Percentiles rank a stretch among this genome's conserved stretches.
phyloP scores from a whole-genome alignment of 768 basidiomycete genomes.

The Lentinula sp. region DNA sequence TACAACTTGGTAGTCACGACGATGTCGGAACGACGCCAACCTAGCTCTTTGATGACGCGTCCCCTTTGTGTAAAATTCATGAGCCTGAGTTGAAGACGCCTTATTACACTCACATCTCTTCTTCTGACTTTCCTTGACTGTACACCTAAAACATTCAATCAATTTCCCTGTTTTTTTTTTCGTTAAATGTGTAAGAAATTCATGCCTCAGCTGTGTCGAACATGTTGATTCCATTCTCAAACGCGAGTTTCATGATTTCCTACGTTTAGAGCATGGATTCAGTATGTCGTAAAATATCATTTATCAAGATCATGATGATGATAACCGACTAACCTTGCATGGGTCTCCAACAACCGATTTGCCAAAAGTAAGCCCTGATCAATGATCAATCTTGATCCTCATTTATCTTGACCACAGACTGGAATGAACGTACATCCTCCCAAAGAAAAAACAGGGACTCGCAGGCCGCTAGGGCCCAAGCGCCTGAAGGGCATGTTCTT shows the following conservation, averaged over 20 bases:
- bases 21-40: slow-evolving; percentile 57
- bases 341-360: slow-evolving; percentile 61
- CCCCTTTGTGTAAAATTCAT: slow-evolving; percentile 33
- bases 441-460: slow-evolving; percentile 49
- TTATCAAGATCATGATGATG: neutral
- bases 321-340: slow-evolving; percentile 42
- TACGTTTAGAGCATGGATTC: slow-evolving; percentile 14
- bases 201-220: slow-evolving; percentile 59
- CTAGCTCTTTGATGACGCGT: slow-evolving; percentile 69
- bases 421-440: slow-evolving; percentile 38
- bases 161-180: neutral
- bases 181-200: neutral
- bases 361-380: slow-evolving; percentile 53
- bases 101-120: slow-evolving; percentile 50
- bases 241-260: slow-evolving; percentile 76
- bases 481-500: slow-evolving; percentile 40
- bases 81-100: neutral
- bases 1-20: slow-evolving; percentile 76
- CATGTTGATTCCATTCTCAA: slow-evolving; percentile 74
- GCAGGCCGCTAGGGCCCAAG: slow-evolving; percentile 42
- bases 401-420: neutral
- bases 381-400: neutral
- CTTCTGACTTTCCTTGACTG: slow-evolving; percentile 59
- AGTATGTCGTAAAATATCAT: neutral
- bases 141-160: slow-evolving; percentile 27